Evolutionary conservation across 2,329 filamentous ascomycete genomes (phyloP).

Genomic region (Neoscytalidium dimidiatum): DNA sequence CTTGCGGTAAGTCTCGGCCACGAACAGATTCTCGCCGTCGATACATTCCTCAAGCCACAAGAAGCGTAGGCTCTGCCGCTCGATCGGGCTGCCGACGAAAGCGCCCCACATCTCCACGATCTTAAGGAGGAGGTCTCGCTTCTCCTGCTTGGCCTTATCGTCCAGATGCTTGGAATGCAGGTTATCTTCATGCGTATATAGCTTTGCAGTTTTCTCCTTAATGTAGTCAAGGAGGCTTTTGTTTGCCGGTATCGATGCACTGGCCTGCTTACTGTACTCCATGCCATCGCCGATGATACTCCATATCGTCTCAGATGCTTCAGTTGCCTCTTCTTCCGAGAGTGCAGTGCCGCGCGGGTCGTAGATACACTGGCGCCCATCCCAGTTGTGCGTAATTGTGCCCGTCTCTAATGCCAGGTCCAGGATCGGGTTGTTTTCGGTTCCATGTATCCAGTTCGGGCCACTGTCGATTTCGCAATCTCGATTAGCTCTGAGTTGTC

Average conservation of each 20-base stretch:
- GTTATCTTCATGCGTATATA: slow-evolving; percentile 32
- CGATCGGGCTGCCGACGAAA: slow-evolving; percentile 67
- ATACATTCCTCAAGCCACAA: slow-evolving; percentile 80
- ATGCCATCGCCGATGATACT: slow-evolving; percentile 68
- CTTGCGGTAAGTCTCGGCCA: slow-evolving; percentile 61
- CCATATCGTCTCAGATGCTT: slow-evolving; percentile 61
- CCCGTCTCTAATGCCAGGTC: slow-evolving; percentile 65
- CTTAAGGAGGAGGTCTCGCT: slow-evolving; percentile 52
- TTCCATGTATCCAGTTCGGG: slow-evolving; percentile 82
- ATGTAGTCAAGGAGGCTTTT: slow-evolving; percentile 62
- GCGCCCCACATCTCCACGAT: slow-evolving; percentile 69
- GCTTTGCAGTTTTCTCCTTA: slow-evolving; percentile 48
- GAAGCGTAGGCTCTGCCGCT: slow-evolving; percentile 70
- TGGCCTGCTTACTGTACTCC: slow-evolving; percentile 62
- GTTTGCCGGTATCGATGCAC: slow-evolving; percentile 52
- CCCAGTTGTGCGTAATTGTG: slow-evolving; percentile 56
- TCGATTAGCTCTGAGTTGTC: slow-evolving; percentile 1
- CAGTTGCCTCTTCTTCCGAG: slow-evolving; percentile 38
- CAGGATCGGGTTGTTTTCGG: slow-evolving; percentile 68
- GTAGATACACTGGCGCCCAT: slow-evolving; percentile 58
- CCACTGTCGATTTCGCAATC: slow-evolving; percentile 47
- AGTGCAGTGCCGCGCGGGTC: slow-evolving; percentile 59
- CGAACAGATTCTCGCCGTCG: slow-evolving; percentile 68
- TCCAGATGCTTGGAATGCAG: slow-evolving; percentile 27
- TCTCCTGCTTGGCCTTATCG: slow-evolving; percentile 42